Evolutionary conservation across 1,139 yeast genomes (phyloP).

Genomic region (Pichia sp.): DNA sequence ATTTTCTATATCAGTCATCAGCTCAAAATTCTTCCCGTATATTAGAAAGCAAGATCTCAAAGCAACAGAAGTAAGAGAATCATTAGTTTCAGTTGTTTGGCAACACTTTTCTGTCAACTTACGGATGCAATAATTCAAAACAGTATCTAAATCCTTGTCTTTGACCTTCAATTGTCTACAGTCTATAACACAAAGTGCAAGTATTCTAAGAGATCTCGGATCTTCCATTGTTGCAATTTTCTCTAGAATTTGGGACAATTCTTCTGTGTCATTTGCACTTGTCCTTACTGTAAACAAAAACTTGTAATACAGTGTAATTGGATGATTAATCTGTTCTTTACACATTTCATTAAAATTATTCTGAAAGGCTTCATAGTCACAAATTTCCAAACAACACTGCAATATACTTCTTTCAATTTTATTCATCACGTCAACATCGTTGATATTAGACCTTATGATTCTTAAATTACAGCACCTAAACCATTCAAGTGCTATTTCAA

Average conservation of each 20-base stretch:
- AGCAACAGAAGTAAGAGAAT: conserved; percentile 20
- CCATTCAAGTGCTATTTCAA: conserved; percentile 25
- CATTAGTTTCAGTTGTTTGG: conserved; percentile 2
- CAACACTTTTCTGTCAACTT: conserved; percentile 17
- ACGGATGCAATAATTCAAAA: conserved; percentile 19
- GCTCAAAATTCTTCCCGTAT: conserved; percentile 18
- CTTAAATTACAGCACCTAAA: conserved; percentile 25
- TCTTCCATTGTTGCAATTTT: conserved; percentile 9
- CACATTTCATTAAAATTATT: conserved; percentile 16
- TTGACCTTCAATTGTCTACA: conserved; percentile 7
- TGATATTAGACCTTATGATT: conserved; percentile 16
- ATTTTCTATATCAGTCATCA: not conserved
- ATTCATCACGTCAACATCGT: conserved; percentile 22
- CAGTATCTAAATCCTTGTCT: not conserved
- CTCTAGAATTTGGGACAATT: conserved; percentile 11
- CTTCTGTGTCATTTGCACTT: conserved; percentile 13
- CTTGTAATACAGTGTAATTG: conserved; percentile 27
- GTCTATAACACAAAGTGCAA: conserved; percentile 24
- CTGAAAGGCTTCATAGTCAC: conserved; percentile 16
- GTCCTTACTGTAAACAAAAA: conserved; percentile 20
- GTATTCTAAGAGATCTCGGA: conserved; percentile 13
- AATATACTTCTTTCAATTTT: conserved; percentile 28
- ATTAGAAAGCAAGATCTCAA: conserved; percentile 24
- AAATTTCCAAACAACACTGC: conserved; percentile 21
- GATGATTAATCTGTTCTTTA: conserved; percentile 14